Evolutionary conservation across 257 asterid species (phyloP), one percentile per base, ranked within the genome.

Genomic region (Gardenia jasminoides): DNA sequence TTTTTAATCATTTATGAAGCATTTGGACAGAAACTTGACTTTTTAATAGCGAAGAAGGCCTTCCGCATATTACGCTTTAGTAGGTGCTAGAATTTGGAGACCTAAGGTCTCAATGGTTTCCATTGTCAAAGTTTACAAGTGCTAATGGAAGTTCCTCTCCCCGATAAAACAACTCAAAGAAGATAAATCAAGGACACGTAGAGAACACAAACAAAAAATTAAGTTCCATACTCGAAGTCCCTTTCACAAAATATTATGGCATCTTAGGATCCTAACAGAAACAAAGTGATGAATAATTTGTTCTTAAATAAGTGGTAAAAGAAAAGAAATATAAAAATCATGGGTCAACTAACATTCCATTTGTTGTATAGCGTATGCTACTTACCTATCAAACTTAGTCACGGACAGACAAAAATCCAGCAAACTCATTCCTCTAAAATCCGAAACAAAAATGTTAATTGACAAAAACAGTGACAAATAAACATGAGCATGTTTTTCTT

Each of bases 371-470:
- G 62, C 31, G 71, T 31, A 24, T 44, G 2, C 16, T 58, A 19
- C 22, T 31, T 22, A 17, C 30, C n/a, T 31, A 11, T 56, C 33
- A 28, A 77, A 67, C 19, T 28, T 50, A 61, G 70, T 76, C 84
- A 80, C 77, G 79, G 81, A 77, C 43, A 71, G 64, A 50, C 47
- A 48, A 65, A 81, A 70, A 39, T 66, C 65, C 67, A 80, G 24
- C 77, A 67, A 65, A 72, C 68, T 44, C 24, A 9, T 7, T 2
- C 6, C 39, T 62, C 67, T 61, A 62, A 62, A 62, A 2, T 10
- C 36, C 19, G 17, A 62, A 62, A 26, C 36, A 10, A 28, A 62
- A 54, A 8, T 17, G 22, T 54, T 13, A 54, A 19, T 54, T 54
- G 62, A 19, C 62, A 54, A 19, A 50, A 3, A 19, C 26, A 4